Conservation (phyloP, 1,284 basidiomycete genomes). For the Boletus smithii region DNA sequence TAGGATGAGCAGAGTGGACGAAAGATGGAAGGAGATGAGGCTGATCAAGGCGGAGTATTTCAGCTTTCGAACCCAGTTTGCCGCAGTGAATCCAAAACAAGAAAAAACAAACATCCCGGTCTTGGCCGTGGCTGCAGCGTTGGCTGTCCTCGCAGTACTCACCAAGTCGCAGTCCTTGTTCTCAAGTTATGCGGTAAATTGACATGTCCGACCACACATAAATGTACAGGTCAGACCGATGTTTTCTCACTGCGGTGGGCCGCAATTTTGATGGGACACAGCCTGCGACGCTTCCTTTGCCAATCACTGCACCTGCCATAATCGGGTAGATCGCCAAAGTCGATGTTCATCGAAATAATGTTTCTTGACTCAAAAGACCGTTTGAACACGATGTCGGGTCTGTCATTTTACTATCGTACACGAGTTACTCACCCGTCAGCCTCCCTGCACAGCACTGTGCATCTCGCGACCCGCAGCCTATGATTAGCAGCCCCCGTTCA, state of each 20-base stretch:
- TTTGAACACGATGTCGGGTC: background rate
- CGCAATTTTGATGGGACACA: too few relatives aligned
- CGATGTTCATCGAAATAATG: too few relatives aligned
- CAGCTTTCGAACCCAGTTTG: constrained; percentile 20
- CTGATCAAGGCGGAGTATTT: constrained; percentile 27
- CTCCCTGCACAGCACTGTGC: constrained; percentile 1
- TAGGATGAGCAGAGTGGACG: constrained; percentile 16
- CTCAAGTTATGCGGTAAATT: too few relatives aligned
- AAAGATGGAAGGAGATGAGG: constrained; percentile 17
- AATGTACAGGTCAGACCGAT: too few relatives aligned
- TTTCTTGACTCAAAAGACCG: background rate
- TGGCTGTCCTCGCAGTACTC: too few relatives aligned
- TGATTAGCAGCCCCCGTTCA: background rate
- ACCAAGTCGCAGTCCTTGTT: too few relatives aligned
- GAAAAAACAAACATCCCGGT: constrained; percentile 14
- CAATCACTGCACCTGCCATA: constrained; percentile 14
- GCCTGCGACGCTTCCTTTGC: background rate
- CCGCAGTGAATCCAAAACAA: constrained; percentile 18
- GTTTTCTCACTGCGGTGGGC: too few relatives aligned
- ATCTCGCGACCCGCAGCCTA: background rate
- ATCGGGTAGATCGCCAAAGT: constrained; percentile 11
- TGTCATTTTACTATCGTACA: background rate
- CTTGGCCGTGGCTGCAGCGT: background rate
- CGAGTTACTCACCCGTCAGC: constrained; percentile 8
- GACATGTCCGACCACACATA: too few relatives aligned